Evolutionary conservation across 331 rosid genomes (phyloP).

Genomic region (Quercus lobata): DNA sequence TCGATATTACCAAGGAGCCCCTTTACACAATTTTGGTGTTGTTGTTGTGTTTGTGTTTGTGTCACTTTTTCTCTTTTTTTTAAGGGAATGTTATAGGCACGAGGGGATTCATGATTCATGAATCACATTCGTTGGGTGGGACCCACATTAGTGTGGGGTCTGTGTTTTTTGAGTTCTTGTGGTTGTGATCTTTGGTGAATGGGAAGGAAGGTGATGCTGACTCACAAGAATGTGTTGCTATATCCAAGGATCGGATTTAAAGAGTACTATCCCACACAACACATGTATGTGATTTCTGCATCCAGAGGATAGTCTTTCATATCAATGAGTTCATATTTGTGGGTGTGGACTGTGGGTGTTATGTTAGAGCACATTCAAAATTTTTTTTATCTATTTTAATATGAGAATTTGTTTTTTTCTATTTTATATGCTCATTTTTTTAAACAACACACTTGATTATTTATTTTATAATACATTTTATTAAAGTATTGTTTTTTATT

Average conservation of each 20-base stretch:
- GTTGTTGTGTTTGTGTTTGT: neutral
- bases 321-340: too few species aligned
- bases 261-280: neutral
- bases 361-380: too few species aligned
- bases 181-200: neutral
- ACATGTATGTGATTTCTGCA: too few species aligned
- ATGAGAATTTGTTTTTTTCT: too few species aligned
- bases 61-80: too few species aligned
- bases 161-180: neutral
- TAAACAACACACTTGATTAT: too few species aligned
- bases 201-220: neutral
- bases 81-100: neutral
- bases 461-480: too few species aligned
- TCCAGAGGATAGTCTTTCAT: too few species aligned
- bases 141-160: neutral
- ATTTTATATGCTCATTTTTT: too few species aligned
- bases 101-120: neutral
- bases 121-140: neutral
- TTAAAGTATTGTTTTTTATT: too few species aligned
- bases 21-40: neutral
- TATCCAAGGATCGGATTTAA: neutral
- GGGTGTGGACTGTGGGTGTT: too few species aligned
- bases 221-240: neutral
- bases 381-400: too few species aligned
- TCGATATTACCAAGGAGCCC: slow-evolving; percentile 16